phyloP scores from a whole-genome alignment of 106 monocot species.

The Acanthochlamys bracteata region DNA sequence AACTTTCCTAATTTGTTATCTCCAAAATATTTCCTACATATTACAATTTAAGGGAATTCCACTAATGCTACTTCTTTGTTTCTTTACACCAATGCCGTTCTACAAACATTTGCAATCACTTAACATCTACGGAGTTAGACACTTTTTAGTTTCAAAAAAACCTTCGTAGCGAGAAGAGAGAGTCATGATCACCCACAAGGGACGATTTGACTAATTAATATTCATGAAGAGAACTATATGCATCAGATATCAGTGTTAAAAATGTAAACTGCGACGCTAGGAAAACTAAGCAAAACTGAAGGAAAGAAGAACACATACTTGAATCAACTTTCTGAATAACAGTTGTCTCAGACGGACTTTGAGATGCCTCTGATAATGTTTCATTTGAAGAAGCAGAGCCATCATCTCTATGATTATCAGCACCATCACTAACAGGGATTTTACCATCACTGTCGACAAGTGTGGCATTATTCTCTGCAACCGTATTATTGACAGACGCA shows the following conservation, averaged over 20 bases:
- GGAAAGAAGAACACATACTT: slow-evolving; percentile 1
- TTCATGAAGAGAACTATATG: no score
- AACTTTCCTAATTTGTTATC: no score
- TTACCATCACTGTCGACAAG: not conserved
- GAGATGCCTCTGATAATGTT: not conserved
- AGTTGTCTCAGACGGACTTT: not conserved
- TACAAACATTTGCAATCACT: no score
- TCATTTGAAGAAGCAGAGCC: not conserved
- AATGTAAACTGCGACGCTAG: not conserved
- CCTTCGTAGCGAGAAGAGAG: no score
- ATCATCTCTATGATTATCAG: not conserved
- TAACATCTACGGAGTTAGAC: no score
- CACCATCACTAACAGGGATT: not conserved
- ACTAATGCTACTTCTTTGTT: no score
- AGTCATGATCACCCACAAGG: no score
- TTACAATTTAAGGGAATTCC: no score
- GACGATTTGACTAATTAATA: no score
- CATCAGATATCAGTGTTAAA: not conserved
- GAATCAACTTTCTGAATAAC: slow-evolving; percentile 4
- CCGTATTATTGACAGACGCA: not conserved
- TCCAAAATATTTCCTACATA: no score
- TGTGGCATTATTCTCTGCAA: not conserved
- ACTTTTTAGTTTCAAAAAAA: no score
- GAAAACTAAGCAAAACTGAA: not conserved
- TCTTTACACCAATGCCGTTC: no score